Evolutionary conservation across 805 yeast genomes (phyloP), one percentile per base, ranked within the genome.

Genomic region (Pichia manshurica): DNA sequence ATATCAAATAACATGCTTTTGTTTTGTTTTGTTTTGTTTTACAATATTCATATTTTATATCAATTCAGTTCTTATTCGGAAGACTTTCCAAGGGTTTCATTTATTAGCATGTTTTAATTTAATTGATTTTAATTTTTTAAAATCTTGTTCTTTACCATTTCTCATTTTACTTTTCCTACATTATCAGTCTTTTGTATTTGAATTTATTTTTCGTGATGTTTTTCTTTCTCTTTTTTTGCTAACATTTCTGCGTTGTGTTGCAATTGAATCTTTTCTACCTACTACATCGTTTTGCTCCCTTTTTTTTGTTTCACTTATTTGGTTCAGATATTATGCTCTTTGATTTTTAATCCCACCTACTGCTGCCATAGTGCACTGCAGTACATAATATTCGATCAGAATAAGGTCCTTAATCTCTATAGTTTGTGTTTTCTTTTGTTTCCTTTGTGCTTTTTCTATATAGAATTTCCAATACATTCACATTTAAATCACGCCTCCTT

Each of bases 201-300:
- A 37, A 28, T 31, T 31, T 21, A 29, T 34, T 33, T 37, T 4
- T 41, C 33, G 6, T 41, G 32, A 29, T 37, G 32, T n/a, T 31
- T 38, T 45, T 32, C 34, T 33, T 40, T 32, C 21, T 33, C 16
- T 29, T 35, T 6, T 29, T 46, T 37, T 37, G 20, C 38, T 23
- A 46, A 42, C 39, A 31, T 41, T 28, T 42, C 39, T 42, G 42
- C 39, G 42, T 39, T 23, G 43, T 42, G 48, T 44, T 35, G 39
- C 45, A 49, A 25, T 34, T 49, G 48, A 42, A 43, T 39, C 54
- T 47, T 47, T 47, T 47, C 50, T 47, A 47, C 43, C 50, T 42
- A 35, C 33, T 47, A 33, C 46, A 47, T 47, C 46, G 50, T 46
- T 47, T 42, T 42, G 46, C 46, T 47, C 9, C 22, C 34, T 33